Evolutionary conservation across 352 stramenopile species (phyloP).

Genomic region (Thalassiosira hispida): DNA sequence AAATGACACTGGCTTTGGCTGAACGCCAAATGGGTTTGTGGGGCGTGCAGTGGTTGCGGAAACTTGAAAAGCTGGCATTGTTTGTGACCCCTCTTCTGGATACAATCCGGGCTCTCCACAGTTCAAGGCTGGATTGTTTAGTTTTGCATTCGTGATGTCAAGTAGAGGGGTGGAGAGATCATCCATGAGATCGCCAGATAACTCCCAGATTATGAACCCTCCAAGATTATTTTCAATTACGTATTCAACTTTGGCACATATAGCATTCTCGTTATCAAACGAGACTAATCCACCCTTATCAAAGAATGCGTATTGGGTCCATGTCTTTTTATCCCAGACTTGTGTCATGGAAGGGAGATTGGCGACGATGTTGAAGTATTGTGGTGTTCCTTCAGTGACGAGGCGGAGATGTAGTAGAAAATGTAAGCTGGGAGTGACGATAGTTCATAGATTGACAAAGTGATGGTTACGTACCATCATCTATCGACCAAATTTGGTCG

Average conservation of each 20-base stretch:
- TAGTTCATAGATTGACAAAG: background rate
- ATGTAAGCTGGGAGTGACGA: background rate
- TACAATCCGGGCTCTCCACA: conserved; percentile 49
- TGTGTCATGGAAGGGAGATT: conserved; percentile 41
- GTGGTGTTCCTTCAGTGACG: conserved; percentile 29
- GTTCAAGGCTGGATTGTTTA: conserved; percentile 40
- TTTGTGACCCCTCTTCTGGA: conserved; percentile 4
- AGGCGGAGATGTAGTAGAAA: background rate
- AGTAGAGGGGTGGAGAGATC: conserved; percentile 58
- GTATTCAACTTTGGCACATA: conserved; percentile 50
- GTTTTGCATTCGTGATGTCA: conserved; percentile 50
- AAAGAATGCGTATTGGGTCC: conserved; percentile 50
- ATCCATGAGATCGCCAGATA: conserved; percentile 52
- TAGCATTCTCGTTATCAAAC: conserved; percentile 47
- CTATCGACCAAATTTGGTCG: conserved; percentile 36
- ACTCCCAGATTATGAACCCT: conserved; percentile 54
- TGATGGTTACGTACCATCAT: conserved; percentile 29
- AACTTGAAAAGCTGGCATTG: background rate
- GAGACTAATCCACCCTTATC: conserved; percentile 40
- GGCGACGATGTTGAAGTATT: conserved; percentile 50
- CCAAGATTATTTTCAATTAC: conserved; percentile 36
- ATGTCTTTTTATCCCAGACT: conserved; percentile 44
- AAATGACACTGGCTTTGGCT: conserved; percentile 2
- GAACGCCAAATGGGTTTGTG: too few species aligned
- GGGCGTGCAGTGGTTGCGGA: background rate